Base-by-base conservation (phyloP, 768 basidiomycete genomes). In the Russula brevipes region DNA sequence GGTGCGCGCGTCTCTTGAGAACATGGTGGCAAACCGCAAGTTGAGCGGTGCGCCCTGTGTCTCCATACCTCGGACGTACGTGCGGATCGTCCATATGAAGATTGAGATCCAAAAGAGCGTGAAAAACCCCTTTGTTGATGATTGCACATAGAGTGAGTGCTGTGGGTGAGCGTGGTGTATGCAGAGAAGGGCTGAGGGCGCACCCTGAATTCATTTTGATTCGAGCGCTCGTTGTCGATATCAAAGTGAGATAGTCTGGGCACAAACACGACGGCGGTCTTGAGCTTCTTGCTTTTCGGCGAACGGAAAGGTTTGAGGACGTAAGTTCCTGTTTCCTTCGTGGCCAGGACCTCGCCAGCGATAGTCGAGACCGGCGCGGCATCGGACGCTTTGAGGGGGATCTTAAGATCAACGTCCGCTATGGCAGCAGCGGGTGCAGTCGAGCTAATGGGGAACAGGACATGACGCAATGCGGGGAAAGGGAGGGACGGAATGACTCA, bases 101-200 rank as follows among this genome's bases (percentile, higher is more conserved):
- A 95, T 83, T 24, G 87, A 87, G 59, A 91, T 85, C 86, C 97
- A 98, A 77, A 98, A 98, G 54, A 98, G 81, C 4, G 89, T 85
- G 75, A 94, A 98, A 78, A 98, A 98, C 1, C 96, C 96, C 87
- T 90, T 69, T 49, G 24, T 10, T 30, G 52, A 10, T 16, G 36
- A 24, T 12, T 3, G 31, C 14, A 24, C 24, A 24, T 24, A 8
- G n/a, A 60, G 24, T 44, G 31, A 60, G 42, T 36, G 33, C 14
- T 7, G 36, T 19, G 42, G 6, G 16, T 62, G n/a, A 31, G 54
- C 24, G 49, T 39, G 47, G 45, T 16, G 12, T 5, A 8, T 9
- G 49, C n/a, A 16, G 19, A 44, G 5, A 7, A 35, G 10, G 31
- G n/a, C 11, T 12, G 10, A 46, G 16, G 55, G 55, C 61, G 47